Conservation (phyloP, 2,329 filamentous ascomycete species). For the Fusarium secorum region DNA sequence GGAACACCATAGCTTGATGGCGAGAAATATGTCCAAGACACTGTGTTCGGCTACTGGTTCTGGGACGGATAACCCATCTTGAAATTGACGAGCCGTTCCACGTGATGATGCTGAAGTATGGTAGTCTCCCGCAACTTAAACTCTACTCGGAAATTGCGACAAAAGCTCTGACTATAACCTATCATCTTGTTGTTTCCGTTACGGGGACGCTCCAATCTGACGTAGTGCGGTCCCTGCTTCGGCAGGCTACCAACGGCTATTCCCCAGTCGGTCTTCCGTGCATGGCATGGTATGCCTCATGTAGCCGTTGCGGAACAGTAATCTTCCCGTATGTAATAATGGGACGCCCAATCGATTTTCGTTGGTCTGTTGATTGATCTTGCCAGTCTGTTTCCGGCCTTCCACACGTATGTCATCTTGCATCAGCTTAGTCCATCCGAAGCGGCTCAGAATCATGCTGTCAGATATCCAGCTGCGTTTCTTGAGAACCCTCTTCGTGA, state of each 20-base stretch:
- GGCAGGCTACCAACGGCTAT: conserved; percentile 11
- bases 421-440: conserved; percentile 12
- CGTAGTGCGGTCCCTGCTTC: background rate
- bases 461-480: background rate
- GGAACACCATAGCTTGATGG: background rate
- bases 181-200: background rate
- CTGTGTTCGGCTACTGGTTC: conserved; percentile 8
- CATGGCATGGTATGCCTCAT: conserved; percentile 4
- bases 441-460: too few species aligned
- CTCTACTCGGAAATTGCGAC: conserved; percentile 1
- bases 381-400: background rate
- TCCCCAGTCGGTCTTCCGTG: conserved; percentile 7
- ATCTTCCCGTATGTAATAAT: conserved; percentile 6
- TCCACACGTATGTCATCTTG: background rate
- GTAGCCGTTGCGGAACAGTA: conserved; percentile 1
- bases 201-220: background rate
- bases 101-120: background rate
- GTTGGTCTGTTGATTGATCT: background rate
- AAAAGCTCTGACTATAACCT: background rate
- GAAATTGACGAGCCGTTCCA: conserved; percentile 9
- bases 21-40: conserved; percentile 12
- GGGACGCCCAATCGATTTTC: background rate
- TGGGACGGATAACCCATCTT: background rate
- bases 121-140: conserved; percentile 1
- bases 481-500: background rate